These are phyloP conservation scores for Globisporangium ultimum DNA, from an alignment of 352 stramenopile species.

Conservation along the genomic window DNA sequence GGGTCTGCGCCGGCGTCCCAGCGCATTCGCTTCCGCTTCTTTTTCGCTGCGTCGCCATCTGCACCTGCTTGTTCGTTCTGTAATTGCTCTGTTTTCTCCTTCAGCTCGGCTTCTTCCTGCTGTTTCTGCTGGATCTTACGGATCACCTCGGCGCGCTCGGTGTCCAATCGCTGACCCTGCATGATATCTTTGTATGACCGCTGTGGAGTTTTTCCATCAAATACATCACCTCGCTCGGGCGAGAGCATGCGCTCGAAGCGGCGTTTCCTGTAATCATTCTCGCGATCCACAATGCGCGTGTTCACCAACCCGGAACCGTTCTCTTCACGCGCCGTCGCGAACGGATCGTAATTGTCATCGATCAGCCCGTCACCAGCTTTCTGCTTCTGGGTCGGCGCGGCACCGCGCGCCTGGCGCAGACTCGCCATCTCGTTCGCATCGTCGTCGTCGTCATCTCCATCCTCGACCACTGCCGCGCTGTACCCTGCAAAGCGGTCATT, in stretches of 20 bases:
- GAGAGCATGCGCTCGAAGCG: conserved; percentile 88
- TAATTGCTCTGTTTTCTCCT: conserved; percentile 30
- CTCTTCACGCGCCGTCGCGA: conserved; percentile 67
- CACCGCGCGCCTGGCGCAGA: conserved; percentile 20
- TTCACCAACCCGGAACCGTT: conserved; percentile 93
- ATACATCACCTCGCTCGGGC: conserved; percentile 89
- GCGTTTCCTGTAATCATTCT: conserved; percentile 90
- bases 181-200: conserved; percentile 90
- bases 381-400: conserved; percentile 1
- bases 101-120: conserved; percentile 50
- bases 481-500: conserved; percentile 61
- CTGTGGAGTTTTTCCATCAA: conserved; percentile 79
- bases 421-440: conserved; percentile 26
- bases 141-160: conserved; percentile 84
- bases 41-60: conserved; percentile 45
- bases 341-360: conserved; percentile 89
- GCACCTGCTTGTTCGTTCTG: conserved; percentile 1
- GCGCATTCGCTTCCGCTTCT: conserved; percentile 70
- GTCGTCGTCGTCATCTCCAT: conserved; percentile 33
- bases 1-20: conserved; percentile 76
- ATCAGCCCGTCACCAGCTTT: conserved; percentile 45
- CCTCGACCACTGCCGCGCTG: conserved; percentile 49
- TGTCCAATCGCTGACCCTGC: conserved; percentile 84
- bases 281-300: conserved; percentile 91
- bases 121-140: conserved; percentile 86